Base-by-base conservation (phyloP, 164 flowering plant genomes). In the Chimonanthus praecox region DNA sequence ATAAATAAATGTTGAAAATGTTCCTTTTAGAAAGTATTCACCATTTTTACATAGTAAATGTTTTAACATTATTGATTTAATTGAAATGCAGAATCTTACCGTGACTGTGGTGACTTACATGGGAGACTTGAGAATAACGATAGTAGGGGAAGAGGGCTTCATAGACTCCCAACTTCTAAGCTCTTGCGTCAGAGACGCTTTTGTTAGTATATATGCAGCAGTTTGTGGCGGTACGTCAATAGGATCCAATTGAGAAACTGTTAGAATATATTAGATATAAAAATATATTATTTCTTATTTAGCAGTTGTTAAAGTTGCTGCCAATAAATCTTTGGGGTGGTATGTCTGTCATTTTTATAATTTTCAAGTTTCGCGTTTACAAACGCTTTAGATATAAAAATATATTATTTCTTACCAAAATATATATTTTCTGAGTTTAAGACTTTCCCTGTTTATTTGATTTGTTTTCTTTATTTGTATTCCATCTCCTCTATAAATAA, bases 131-230 rank as follows among this genome's bases (percentile, higher is more conserved):
- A 74, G 62, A 16, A 45, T 74, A 18, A 43, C 66, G 46, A 7
- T 74, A 48, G 43, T n/a, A 3, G 72, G 60, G 11, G 72, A 74
- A 46, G 49, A 74, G 15, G 77, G 69, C 7, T 74, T 74, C 58
- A 61, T 74, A 33, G 50, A 69, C 48, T 63, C 72, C 16, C n/a
- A 74, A 11, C 16, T 69, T 43, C 58, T 74, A 1, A 49, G 1
- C 3, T 61, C 78, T 51, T 81, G 80, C 75, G n/a, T 83, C 7
- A 74, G 84, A 43, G 68, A 74, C 20, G 83, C 85, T 4, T 85
- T 80, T 21, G 64, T 72, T 0, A 70, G n/a, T 67, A 74, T 80
- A 8, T 11, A 66, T n/a, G 5, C 11, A 54, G 60, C 11, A n/a
- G 60, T n/a, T 54, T 54, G 60, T 54, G 60, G 16, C 33, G 33